phyloP scores from a whole-genome alignment of 441 rosid genomes.

The Mallotus repandus region DNA sequence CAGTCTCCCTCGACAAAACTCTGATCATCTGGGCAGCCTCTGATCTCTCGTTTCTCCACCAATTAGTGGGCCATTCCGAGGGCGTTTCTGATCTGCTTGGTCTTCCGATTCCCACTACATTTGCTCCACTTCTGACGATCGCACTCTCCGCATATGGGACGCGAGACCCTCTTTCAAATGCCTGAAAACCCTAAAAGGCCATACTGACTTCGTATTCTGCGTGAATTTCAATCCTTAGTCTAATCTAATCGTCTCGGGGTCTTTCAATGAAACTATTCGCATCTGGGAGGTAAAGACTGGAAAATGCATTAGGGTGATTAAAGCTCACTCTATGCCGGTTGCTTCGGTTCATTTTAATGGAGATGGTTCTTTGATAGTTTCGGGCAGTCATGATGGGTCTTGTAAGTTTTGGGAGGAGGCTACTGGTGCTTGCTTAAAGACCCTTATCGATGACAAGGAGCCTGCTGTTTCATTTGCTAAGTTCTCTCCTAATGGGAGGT shows the following conservation, averaged over 20 bases:
- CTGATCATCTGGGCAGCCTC: slow-evolving; percentile 77
- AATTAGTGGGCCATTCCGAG: slow-evolving; percentile 68
- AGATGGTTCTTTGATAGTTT: slow-evolving; percentile 88
- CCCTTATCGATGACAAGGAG: slow-evolving; percentile 63
- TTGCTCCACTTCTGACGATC: slow-evolving; percentile 91
- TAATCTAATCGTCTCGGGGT: slow-evolving; percentile 76
- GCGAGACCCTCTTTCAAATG: slow-evolving; percentile 77
- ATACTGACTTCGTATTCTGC: slow-evolving; percentile 74
- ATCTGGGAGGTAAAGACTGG: slow-evolving; percentile 96
- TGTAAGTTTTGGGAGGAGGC: slow-evolving; percentile 95
- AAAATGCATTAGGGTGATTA: slow-evolving; percentile 52
- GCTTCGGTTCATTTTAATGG: slow-evolving; percentile 78
- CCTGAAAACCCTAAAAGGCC: slow-evolving; percentile 78
- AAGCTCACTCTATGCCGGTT: slow-evolving; percentile 77
- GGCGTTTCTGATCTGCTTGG: slow-evolving; percentile 90
- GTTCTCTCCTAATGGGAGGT: slow-evolving; percentile 90
- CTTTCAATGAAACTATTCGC: slow-evolving; percentile 85
- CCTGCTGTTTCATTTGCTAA: slow-evolving; percentile 80
- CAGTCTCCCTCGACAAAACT: slow-evolving; percentile 84
- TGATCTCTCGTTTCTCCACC: slow-evolving; percentile 53
- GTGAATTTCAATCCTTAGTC: slow-evolving; percentile 91
- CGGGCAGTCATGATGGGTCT: slow-evolving; percentile 87
- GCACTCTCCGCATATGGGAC: slow-evolving; percentile 88
- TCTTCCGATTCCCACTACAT: slow-evolving; percentile 90
- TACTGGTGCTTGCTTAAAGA: slow-evolving; percentile 56